These are phyloP conservation scores for Coemansia sp. DNA, from an alignment of 371 early-diverging fungal genomes.

Conservation along the genomic window DNA sequence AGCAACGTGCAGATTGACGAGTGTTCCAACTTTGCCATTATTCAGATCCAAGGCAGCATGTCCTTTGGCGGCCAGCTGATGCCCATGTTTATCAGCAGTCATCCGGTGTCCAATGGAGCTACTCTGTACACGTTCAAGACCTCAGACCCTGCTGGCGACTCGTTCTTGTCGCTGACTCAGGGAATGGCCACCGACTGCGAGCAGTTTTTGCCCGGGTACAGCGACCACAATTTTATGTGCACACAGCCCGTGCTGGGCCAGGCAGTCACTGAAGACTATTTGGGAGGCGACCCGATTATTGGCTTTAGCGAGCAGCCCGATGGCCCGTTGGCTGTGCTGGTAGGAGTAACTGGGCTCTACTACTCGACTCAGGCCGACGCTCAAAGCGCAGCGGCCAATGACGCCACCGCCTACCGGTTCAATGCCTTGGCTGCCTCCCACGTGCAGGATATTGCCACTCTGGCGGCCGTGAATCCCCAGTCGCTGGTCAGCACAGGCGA, in stretches of 20 bases:
- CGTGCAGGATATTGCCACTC: conserved; percentile 12
- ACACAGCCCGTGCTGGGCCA: conserved; percentile 36
- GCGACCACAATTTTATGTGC: conserved; percentile 17
- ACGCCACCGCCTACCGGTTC: conserved; percentile 36
- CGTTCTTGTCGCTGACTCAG: conserved; percentile 23
- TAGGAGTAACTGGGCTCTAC: conserved; percentile 36
- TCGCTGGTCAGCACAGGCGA: conserved; percentile 17
- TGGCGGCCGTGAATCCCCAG: conserved; percentile 20
- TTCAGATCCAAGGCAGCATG: conserved; percentile 15
- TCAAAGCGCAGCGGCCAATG: conserved; percentile 21
- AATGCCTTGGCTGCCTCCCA: conserved; percentile 24
- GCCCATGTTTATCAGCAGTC: conserved; percentile 23
- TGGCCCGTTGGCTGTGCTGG: conserved; percentile 26
- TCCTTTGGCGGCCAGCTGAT: conserved; percentile 13
- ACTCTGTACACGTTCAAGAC: conserved; percentile 28
- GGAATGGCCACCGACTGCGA: conserved; percentile 20
- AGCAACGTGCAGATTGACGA: conserved; percentile 23
- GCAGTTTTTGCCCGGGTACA: conserved; percentile 15
- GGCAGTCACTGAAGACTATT: conserved; percentile 20
- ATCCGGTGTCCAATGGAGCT: background rate
- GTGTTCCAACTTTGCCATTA: conserved; percentile 33
- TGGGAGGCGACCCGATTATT: conserved; percentile 45
- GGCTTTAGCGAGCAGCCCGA: conserved; percentile 24
- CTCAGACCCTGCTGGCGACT: conserved; percentile 6
- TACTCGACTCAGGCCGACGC: conserved; percentile 25